Conservation (phyloP, 805 yeast genomes). For the Torulaspora delbrueckii region DNA sequence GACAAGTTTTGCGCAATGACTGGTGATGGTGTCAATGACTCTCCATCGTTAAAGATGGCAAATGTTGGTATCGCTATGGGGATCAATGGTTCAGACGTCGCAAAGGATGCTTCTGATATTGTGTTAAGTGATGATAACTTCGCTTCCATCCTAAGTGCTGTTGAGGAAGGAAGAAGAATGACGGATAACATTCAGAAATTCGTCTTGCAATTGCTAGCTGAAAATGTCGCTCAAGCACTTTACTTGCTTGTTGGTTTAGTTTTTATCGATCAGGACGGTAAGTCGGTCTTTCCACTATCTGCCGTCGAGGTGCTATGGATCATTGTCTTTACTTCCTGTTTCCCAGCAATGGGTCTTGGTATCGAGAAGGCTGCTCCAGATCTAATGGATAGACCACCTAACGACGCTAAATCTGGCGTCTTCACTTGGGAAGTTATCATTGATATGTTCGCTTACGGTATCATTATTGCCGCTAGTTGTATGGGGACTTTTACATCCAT, state of each 20-base stretch:
- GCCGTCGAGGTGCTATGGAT: constrained; percentile 98
- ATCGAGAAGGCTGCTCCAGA: constrained; percentile 95
- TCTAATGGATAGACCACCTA: constrained; percentile 92
- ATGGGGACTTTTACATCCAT: constrained; percentile 59
- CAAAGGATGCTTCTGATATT: constrained; percentile 98
- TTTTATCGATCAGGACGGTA: constrained; percentile 61
- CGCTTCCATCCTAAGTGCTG: constrained; percentile 86
- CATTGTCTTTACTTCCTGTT: constrained; percentile 95
- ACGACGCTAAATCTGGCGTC: constrained; percentile 78
- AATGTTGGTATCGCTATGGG: constrained; percentile 97
- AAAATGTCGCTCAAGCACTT: constrained; percentile 88
- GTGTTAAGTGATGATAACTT: constrained; percentile 94
- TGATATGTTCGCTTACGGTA: constrained; percentile 70
- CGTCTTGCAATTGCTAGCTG: constrained; percentile 88
- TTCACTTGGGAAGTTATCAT: constrained; percentile 61
- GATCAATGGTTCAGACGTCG: constrained; percentile 92
- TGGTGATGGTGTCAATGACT: constrained; percentile 99
- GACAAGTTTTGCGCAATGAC: constrained; percentile 98
- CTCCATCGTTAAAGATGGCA: constrained; percentile 92
- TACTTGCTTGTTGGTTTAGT: constrained; percentile 79
- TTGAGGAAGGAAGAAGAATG: constrained; percentile 96
- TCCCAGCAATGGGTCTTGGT: constrained; percentile 96
- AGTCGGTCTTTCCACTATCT: constrained; percentile 85
- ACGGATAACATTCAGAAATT: constrained; percentile 92
- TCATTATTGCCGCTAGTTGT: constrained; percentile 69